Conservation (phyloP, 306 rosid genomes). For the Lathyrus oleraceus region DNA sequence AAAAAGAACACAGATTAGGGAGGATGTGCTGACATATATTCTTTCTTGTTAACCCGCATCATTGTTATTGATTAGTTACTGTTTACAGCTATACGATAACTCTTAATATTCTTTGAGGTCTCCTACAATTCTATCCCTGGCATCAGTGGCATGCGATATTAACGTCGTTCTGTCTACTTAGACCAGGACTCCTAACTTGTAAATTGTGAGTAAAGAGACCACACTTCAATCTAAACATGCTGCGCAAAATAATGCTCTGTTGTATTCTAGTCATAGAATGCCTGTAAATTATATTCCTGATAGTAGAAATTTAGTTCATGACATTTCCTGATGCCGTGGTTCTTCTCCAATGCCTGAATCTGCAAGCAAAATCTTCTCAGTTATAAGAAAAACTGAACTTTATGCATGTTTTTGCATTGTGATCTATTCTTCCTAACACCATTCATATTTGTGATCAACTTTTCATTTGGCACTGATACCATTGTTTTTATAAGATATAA, state of each 20-base stretch:
- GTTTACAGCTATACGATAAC: too few species aligned
- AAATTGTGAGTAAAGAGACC: neutral
- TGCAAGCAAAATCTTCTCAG: conserved; percentile 12
- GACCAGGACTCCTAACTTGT: neutral
- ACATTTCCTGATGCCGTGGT: neutral
- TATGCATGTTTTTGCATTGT: neutral
- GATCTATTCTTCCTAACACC: conserved; percentile 10
- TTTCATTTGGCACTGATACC: conserved; percentile 13
- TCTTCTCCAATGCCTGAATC: neutral
- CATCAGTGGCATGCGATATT: neutral
- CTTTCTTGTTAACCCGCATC: neutral
- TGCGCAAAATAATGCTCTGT: neutral
- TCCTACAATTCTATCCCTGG: neutral
- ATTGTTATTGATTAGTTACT: too few species aligned
- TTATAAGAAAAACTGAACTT: neutral
- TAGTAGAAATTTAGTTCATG: neutral
- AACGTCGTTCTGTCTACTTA: neutral
- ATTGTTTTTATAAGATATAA: neutral
- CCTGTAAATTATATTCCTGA: neutral
- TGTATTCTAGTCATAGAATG: neutral
- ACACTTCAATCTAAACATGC: neutral
- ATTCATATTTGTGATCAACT: neutral
- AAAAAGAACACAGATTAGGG: conserved; percentile 2
- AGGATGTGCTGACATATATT: neutral
- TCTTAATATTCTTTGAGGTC: neutral